These are phyloP conservation scores for Rostrohypoxylon terebratum DNA, from an alignment of 495 filamentous ascomycete genomes.

Conservation along the genomic window DNA sequence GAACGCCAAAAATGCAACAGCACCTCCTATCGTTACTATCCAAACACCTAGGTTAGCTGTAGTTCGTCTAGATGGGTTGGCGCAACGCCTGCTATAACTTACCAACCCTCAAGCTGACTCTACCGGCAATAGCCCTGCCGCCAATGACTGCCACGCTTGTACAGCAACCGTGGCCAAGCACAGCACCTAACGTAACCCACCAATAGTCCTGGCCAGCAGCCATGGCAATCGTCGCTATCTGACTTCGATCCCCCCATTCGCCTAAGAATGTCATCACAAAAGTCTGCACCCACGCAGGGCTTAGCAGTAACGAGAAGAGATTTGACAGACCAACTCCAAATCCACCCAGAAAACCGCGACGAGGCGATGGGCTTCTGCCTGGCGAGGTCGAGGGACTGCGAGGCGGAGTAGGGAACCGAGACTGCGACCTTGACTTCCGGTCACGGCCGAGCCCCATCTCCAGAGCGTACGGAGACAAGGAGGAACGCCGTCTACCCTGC, in stretches of 20 bases:
- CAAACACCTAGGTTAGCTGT: conserved; percentile 45
- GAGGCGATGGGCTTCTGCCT: conserved; percentile 59
- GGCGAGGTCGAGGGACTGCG: conserved; percentile 70
- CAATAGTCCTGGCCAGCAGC: conserved; percentile 98
- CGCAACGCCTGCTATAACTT: conserved; percentile 59
- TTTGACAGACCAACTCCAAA: conserved; percentile 77
- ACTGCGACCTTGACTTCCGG: conserved; percentile 69
- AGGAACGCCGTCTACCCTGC: conserved; percentile 64
- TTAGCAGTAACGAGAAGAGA: conserved; percentile 85
- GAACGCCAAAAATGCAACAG: conserved; percentile 89
- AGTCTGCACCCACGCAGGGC: conserved; percentile 98
- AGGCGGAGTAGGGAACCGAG: conserved; percentile 68
- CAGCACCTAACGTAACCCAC: conserved; percentile 95
- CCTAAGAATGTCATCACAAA: conserved; percentile 99
- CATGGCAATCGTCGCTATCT: conserved; percentile 99
- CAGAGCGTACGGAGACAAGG: conserved; percentile 71
- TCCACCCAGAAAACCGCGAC: conserved; percentile 55
- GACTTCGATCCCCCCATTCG: conserved; percentile 97
- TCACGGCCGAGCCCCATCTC: conserved; percentile 69
- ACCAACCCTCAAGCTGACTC: conserved; percentile 97
- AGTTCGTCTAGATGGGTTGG: background rate
- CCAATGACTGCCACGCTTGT: conserved; percentile 94
- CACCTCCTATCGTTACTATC: conserved; percentile 92
- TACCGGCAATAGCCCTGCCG: conserved; percentile 89
- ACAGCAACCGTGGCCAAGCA: conserved; percentile 87